These are phyloP conservation scores for Drechslerella dactyloides DNA, from an alignment of 2,329 filamentous ascomycete species.

Conservation along the genomic window DNA sequence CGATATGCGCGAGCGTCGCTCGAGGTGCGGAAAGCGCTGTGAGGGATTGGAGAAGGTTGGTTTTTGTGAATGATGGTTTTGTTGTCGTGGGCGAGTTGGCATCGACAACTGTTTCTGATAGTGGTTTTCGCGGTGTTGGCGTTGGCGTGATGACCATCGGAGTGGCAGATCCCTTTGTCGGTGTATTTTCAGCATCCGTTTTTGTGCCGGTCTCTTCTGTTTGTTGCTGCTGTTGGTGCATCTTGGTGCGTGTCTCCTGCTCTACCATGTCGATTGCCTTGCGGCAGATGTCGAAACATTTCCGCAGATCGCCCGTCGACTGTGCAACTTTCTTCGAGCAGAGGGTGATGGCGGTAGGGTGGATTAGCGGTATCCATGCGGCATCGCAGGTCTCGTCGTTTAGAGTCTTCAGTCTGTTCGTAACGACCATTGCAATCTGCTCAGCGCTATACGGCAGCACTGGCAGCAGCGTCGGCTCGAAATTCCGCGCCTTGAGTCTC, in stretches of 20 bases:
- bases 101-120: constrained; percentile 76
- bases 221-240: constrained; percentile 66
- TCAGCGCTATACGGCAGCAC: constrained; percentile 89
- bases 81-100: constrained; percentile 67
- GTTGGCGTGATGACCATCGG: constrained; percentile 32
- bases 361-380: constrained; percentile 81
- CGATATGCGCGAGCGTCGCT: constrained; percentile 87
- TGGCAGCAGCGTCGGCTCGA: constrained; percentile 86
- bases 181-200: constrained; percentile 52
- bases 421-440: constrained; percentile 88
- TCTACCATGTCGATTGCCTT: constrained; percentile 89
- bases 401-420: constrained; percentile 77
- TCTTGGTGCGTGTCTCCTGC: constrained; percentile 78
- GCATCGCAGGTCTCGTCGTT: constrained; percentile 61
- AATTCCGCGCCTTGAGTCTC: constrained; percentile 86
- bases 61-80: constrained; percentile 17
- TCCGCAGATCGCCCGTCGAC: constrained; percentile 91
- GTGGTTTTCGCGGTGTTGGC: constrained; percentile 58
- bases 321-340: constrained; percentile 93
- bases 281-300: constrained; percentile 92
- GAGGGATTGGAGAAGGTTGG: constrained; percentile 37
- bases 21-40: constrained; percentile 72
- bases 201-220: constrained; percentile 60
- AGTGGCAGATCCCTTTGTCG: constrained; percentile 57
- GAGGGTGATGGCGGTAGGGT: constrained; percentile 90